These are phyloP conservation scores for Daldinia childiae DNA, from an alignment of 495 filamentous ascomycete species.

Conservation along the genomic window DNA sequence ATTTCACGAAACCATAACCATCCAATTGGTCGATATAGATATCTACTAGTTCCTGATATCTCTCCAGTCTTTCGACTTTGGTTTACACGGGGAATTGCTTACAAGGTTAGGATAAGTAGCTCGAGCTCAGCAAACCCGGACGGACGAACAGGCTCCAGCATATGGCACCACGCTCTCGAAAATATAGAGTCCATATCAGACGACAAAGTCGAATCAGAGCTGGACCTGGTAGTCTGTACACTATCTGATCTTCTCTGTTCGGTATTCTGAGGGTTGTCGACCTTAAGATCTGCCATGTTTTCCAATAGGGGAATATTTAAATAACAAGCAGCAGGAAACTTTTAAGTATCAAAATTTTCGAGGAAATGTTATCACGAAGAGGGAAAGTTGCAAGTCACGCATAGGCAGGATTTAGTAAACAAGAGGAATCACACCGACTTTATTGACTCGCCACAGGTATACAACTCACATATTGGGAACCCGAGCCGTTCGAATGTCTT, in stretches of 20 bases:
- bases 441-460: slow-evolving; percentile 22
- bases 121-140: slow-evolving; percentile 53
- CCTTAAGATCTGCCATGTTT: slow-evolving; percentile 24
- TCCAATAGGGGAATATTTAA: neutral
- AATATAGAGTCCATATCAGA: slow-evolving; percentile 18
- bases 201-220: slow-evolving; percentile 10
- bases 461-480: slow-evolving; percentile 17
- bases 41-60: neutral
- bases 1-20: neutral
- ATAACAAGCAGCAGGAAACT: neutral
- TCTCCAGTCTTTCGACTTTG: neutral
- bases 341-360: slow-evolving; percentile 1
- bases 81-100: slow-evolving; percentile 24
- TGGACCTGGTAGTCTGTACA: slow-evolving; percentile 8
- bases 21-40: neutral
- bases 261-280: slow-evolving; percentile 11
- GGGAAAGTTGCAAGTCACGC: slow-evolving; percentile 9
- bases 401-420: neutral
- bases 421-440: slow-evolving; percentile 26
- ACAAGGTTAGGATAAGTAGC: slow-evolving; percentile 57
- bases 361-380: slow-evolving; percentile 7
- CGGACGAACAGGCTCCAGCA: slow-evolving; percentile 50
- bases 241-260: slow-evolving; percentile 19
- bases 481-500: slow-evolving; percentile 15
- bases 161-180: slow-evolving; percentile 48